phyloP scores from a whole-genome alignment of 2,329 filamentous ascomycete species.

The Cercospora berteroae region DNA sequence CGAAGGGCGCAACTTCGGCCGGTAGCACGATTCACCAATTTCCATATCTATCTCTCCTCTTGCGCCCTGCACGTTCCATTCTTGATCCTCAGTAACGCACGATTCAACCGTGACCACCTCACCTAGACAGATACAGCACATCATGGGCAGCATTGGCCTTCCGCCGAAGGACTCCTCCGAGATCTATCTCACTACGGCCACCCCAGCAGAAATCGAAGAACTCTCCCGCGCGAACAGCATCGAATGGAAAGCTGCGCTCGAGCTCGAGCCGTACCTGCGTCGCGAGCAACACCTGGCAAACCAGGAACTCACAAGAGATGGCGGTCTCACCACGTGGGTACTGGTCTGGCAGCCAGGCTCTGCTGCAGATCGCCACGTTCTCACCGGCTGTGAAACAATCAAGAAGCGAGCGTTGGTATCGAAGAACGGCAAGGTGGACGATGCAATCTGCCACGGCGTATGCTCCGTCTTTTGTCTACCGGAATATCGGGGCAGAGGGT shows the following conservation, averaged over 20 bases:
- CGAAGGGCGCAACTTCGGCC: slow-evolving; percentile 5
- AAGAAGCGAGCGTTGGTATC: slow-evolving; percentile 49
- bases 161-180: slow-evolving; percentile 52
- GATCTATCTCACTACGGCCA: slow-evolving; percentile 55
- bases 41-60: not conserved
- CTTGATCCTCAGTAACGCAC: not conserved
- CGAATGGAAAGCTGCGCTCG: slow-evolving; percentile 59
- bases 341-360: slow-evolving; percentile 49
- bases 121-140: not conserved
- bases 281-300: slow-evolving; percentile 55
- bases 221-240: slow-evolving; percentile 55
- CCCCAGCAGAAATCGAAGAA: slow-evolving; percentile 52
- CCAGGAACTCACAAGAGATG: slow-evolving; percentile 54
- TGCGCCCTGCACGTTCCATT: not conserved
- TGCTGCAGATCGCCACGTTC: slow-evolving; percentile 41
- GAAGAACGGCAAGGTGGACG: slow-evolving; percentile 48
- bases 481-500: slow-evolving; percentile 66
- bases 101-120: not conserved
- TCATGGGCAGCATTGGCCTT: slow-evolving; percentile 35
- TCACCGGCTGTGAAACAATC: slow-evolving; percentile 60
- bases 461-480: slow-evolving; percentile 73
- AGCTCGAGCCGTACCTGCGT: slow-evolving; percentile 55
- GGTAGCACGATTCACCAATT: not conserved
- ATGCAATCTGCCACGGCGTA: slow-evolving; percentile 69
- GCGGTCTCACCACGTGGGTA: slow-evolving; percentile 59